Evolutionary conservation across 148 eudicot genomes (phyloP).

Genomic region (Silene latifolia): DNA sequence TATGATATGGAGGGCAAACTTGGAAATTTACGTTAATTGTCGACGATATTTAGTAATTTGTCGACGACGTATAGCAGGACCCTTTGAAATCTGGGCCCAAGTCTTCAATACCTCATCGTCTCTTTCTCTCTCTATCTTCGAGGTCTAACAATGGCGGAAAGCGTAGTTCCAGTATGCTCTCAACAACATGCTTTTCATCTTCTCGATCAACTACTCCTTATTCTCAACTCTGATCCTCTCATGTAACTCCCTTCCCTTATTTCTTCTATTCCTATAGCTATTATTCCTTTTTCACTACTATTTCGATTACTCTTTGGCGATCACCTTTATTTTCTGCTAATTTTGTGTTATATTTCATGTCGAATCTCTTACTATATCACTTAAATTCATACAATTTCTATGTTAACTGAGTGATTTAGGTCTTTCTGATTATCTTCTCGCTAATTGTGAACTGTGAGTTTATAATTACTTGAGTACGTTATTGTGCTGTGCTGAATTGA

Average conservation of each 20-base stretch:
- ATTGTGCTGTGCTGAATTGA: not conserved
- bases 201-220: slow-evolving; percentile 33
- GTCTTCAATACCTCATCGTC: too few species aligned
- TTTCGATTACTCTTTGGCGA: not conserved
- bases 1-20: too few species aligned
- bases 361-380: not conserved
- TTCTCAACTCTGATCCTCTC: slow-evolving; percentile 46
- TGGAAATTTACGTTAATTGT: too few species aligned
- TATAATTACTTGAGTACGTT: not conserved
- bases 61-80: too few species aligned
- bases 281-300: too few species aligned
- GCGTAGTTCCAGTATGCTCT: slow-evolving; percentile 6
- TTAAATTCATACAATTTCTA: not conserved
- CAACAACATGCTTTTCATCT: slow-evolving; percentile 28
- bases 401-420: not conserved
- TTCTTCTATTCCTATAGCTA: too few species aligned
- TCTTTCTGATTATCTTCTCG: not conserved
- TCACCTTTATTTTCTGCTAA: not conserved
- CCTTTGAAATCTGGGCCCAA: too few species aligned
- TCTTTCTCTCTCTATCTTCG: too few species aligned
- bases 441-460: not conserved
- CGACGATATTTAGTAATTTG: too few species aligned
- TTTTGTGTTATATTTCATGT: not conserved
- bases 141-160: slow-evolving; percentile 18
- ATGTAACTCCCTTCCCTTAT: slow-evolving; percentile 31